Conservation (phyloP, 148 eudicot genomes). For the Pharnaceum exiguum region DNA sequence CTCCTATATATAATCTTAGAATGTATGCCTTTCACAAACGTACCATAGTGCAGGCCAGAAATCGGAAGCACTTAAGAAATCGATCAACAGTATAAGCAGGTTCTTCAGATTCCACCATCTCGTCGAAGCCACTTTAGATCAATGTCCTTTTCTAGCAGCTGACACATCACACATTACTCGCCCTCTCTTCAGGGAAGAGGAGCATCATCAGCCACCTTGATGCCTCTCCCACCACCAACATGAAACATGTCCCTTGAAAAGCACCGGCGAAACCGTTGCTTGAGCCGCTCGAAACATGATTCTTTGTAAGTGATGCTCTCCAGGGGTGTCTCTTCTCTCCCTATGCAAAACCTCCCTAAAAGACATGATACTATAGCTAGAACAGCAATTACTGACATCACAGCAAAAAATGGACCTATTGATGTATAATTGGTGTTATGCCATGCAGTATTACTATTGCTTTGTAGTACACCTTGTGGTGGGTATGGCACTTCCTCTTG, state of each 20-base stretch:
- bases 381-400: constrained; percentile 21
- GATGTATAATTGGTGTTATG: constrained; percentile 13
- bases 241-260: constrained; percentile 5
- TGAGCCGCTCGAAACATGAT: constrained; percentile 21
- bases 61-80: no score
- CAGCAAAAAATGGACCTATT: constrained; percentile 28
- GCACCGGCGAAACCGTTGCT: not conserved
- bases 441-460: constrained; percentile 20
- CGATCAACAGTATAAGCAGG: no score
- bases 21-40: no score
- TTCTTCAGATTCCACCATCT: no score
- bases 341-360: constrained; percentile 23
- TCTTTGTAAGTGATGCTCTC: constrained; percentile 25
- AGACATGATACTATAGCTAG: constrained; percentile 27
- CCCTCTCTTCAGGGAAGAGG: constrained; percentile 23
- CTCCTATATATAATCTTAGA: no score
- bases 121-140: no score
- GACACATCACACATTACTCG: no score
- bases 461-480: constrained; percentile 13
- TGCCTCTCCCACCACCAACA: constrained; percentile 9
- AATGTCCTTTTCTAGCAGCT: no score
- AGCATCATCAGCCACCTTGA: constrained; percentile 14
- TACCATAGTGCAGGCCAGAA: no score
- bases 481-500: constrained; percentile 15
- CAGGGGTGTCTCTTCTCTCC: constrained; percentile 26